Evolutionary conservation across 2,329 filamentous ascomycete genomes (phyloP).

Genomic region (Myriosclerotinia scirpicola): DNA sequence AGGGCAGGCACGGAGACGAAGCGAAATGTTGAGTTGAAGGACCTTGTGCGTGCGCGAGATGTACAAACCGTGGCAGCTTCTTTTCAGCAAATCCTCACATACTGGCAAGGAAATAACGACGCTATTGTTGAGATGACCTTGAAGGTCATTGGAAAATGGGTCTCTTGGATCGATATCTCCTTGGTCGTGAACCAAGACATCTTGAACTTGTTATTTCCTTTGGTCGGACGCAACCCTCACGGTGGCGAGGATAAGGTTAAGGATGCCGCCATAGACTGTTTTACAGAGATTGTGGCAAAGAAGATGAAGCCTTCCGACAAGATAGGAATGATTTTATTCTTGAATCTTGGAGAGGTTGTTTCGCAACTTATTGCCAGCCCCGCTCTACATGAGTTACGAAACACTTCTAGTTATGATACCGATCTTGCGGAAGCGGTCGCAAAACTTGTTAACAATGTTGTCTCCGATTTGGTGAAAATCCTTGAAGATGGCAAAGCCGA

Average conservation of each 20-base stretch:
- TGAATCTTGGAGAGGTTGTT: slow-evolving; percentile 84
- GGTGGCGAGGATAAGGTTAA: slow-evolving; percentile 74
- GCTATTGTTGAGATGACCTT: slow-evolving; percentile 81
- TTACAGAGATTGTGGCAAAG: slow-evolving; percentile 95
- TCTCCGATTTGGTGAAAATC: slow-evolving; percentile 83
- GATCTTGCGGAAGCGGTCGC: slow-evolving; percentile 94
- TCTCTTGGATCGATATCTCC: slow-evolving; percentile 97
- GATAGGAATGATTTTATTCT: slow-evolving; percentile 86
- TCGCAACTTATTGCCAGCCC: slow-evolving; percentile 82
- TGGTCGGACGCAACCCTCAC: slow-evolving; percentile 71
- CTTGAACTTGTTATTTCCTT: slow-evolving; percentile 79
- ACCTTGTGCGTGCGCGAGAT: slow-evolving; percentile 81
- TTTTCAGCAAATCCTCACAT: slow-evolving; percentile 86
- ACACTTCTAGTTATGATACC: slow-evolving; percentile 86
- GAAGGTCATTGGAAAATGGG: slow-evolving; percentile 93
- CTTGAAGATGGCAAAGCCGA: slow-evolving; percentile 67
- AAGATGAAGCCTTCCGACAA: slow-evolving; percentile 97
- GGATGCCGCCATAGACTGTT: slow-evolving; percentile 88
- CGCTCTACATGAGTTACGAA: slow-evolving; percentile 73
- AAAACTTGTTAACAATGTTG: slow-evolving; percentile 88
- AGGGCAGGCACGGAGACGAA: slow-evolving; percentile 77
- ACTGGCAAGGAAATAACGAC: slow-evolving; percentile 67
- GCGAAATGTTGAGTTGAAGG: slow-evolving; percentile 86
- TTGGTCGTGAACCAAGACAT: slow-evolving; percentile 88
- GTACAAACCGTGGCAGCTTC: slow-evolving; percentile 83